Percentiles rank a stretch among this genome's conserved stretches.
Conservation (phyloP, 306 rosid species). For the Geum urbanum region DNA sequence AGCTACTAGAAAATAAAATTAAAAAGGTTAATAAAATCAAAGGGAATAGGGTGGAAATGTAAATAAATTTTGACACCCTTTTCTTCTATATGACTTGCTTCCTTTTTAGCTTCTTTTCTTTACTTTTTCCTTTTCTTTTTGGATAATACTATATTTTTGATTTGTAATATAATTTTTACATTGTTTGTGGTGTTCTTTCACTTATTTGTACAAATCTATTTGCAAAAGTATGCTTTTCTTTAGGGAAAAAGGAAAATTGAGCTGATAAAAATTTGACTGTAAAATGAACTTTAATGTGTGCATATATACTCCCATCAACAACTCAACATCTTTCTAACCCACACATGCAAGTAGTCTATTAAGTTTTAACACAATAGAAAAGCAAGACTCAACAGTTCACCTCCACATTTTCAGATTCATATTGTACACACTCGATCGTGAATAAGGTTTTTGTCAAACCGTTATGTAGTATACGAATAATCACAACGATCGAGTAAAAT, state of each 20-base stretch:
- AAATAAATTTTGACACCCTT: constrained; percentile 25
- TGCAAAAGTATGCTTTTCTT: constrained; percentile 8
- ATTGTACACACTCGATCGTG: too few relatives aligned
- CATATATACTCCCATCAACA: constrained; percentile 58
- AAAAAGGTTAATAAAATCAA: constrained; percentile 9
- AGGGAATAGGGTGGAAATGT: constrained; percentile 19
- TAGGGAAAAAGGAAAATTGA: constrained; percentile 14
- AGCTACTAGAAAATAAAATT: constrained; percentile 30
- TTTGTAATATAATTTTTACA: neutral
- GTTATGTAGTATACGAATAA: too few relatives aligned
- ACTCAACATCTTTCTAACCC: constrained; percentile 35
- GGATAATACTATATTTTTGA: neutral
- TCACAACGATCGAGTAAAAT: too few relatives aligned
- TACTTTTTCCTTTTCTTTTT: constrained; percentile 7
- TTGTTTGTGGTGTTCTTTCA: neutral
- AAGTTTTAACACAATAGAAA: constrained; percentile 27
- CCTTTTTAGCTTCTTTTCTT: constrained; percentile 23
- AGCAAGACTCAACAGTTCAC: constrained; percentile 8
- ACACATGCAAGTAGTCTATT: constrained; percentile 32
- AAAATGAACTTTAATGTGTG: constrained; percentile 52
- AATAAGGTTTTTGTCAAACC: too few relatives aligned
- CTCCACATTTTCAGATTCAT: too few relatives aligned
- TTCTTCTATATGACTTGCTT: constrained; percentile 14
- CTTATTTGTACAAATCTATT: neutral
- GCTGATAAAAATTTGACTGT: constrained; percentile 20